phyloP scores from a whole-genome alignment of 257 asterid species.

The Datura wrightii region DNA sequence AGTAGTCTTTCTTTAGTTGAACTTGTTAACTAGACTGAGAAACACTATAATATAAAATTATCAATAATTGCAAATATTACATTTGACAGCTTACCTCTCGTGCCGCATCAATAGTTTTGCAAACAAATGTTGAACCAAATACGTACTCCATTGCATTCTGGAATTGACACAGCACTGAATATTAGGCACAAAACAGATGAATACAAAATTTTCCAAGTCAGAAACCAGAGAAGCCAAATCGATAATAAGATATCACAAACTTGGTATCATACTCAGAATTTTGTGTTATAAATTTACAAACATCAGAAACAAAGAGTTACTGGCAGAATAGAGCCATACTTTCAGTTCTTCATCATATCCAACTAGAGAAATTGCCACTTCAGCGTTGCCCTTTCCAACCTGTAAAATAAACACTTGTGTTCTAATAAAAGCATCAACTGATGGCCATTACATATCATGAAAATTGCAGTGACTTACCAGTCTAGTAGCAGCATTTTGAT shows the following conservation, averaged over 20 bases:
- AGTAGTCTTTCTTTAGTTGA: constrained; percentile 24
- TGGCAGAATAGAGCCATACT: constrained; percentile 49
- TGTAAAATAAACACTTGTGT: constrained; percentile 41
- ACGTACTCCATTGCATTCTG: constrained; percentile 97
- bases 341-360: constrained; percentile 87
- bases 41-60: constrained; percentile 1
- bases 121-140: constrained; percentile 95
- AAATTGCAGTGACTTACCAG: constrained; percentile 55
- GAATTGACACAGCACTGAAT: constrained; percentile 42
- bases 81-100: constrained; percentile 62
- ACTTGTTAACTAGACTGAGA: background rate
- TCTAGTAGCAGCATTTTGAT: constrained; percentile 72
- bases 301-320: constrained; percentile 32
- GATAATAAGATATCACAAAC: constrained; percentile 8
- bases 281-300: constrained; percentile 16
- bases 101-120: constrained; percentile 87
- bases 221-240: constrained; percentile 11
- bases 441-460: background rate
- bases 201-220: background rate
- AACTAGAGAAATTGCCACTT: constrained; percentile 91
- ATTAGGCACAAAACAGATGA: constrained; percentile 29
- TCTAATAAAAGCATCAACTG: constrained; percentile 20
- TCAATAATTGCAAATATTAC: background rate
- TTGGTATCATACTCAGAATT: background rate
- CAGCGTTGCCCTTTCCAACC: constrained; percentile 98